Conservation (phyloP, 2,329 filamentous ascomycete genomes). For the Stromatinia cepivora region DNA sequence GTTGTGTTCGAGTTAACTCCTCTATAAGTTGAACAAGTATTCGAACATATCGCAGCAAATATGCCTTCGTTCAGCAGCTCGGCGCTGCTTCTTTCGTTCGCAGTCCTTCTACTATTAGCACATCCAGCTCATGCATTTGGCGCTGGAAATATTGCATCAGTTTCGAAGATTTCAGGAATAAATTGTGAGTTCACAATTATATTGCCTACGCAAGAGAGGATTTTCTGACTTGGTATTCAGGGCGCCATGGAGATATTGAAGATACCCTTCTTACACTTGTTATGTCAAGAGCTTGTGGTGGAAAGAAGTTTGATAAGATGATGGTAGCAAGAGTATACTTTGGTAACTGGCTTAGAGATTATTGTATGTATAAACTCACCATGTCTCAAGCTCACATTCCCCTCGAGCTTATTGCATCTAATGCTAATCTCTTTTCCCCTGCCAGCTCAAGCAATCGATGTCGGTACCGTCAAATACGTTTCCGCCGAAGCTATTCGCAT, state of each 20-base stretch:
- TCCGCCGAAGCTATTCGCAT: slow-evolving; percentile 89
- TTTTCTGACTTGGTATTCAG: slow-evolving; percentile 42
- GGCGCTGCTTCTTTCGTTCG: slow-evolving; percentile 42
- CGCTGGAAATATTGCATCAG: slow-evolving; percentile 82
- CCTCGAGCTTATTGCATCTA: neutral
- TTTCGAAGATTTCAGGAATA: slow-evolving; percentile 77
- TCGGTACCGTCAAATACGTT: slow-evolving; percentile 87
- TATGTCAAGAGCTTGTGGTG: slow-evolving; percentile 60
- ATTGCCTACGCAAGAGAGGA: neutral
- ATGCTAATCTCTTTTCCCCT: neutral
- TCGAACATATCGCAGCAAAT: slow-evolving; percentile 20
- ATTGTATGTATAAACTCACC: slow-evolving; percentile 50
- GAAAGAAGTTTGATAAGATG: slow-evolving; percentile 86
- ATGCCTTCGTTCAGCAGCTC: slow-evolving; percentile 39
- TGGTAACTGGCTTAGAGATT: slow-evolving; percentile 92
- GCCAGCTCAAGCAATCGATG: slow-evolving; percentile 78
- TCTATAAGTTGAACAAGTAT: slow-evolving; percentile 22
- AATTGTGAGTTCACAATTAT: slow-evolving; percentile 60
- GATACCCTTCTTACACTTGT: slow-evolving; percentile 76
- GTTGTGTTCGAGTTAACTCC: slow-evolving; percentile 14
- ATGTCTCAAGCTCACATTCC: neutral
- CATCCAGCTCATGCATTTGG: slow-evolving; percentile 75
- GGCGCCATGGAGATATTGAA: slow-evolving; percentile 90
- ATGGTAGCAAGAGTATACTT: slow-evolving; percentile 90
- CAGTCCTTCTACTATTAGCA: slow-evolving; percentile 66